Base-by-base conservation (phyloP, 257 asterid genomes). In the Penstemon eatonii region DNA sequence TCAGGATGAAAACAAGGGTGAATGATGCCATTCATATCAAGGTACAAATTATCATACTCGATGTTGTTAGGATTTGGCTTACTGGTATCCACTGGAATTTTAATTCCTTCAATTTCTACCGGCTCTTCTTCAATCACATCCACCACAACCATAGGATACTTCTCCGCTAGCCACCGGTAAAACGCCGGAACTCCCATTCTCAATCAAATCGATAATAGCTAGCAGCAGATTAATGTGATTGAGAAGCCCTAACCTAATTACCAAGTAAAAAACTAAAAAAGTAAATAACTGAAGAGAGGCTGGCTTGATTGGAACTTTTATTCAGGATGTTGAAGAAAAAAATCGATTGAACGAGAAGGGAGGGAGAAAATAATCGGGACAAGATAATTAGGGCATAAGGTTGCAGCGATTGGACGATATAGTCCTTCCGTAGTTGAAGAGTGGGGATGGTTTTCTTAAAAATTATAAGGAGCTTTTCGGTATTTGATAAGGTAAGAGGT, bases 1-100 rank as follows among this genome's bases (percentile, higher is more conserved):
- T 92, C 98, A 6, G 98, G 98, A 60, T 92, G 98, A 75, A 92
- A 92, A 78, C 98, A 92, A 0, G 98, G 98, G 38, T 92, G 98
- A 67, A 92, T 88, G 55, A 92, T 92, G 41, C 94, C 94, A 73
- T 92, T 92, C 98, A 92, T 92, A 61, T 92, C 98, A 50, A 92
- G 87, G 69, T 92, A 92, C 75, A 92, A 74, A 50, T 92, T 92
- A 76, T 92, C 95, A 67, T 84, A 92, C 71, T 92, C 98, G 37
- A 92, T 71, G 37, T 76, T 25, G 77, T 92, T 92, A 10, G 98
- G 98, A 63, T 92, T 92, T 1, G 96, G 91, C 79, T 90, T 86
- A 67, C 97, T 90, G 36, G 98, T 92, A 75, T 92, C 98, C 68
- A 92, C 89, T 38, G 98, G 97, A 68, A 92, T 86, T 61, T 72